phyloP scores from a whole-genome alignment of 2,329 filamentous ascomycete species.

The Aureobasidium sp. region DNA sequence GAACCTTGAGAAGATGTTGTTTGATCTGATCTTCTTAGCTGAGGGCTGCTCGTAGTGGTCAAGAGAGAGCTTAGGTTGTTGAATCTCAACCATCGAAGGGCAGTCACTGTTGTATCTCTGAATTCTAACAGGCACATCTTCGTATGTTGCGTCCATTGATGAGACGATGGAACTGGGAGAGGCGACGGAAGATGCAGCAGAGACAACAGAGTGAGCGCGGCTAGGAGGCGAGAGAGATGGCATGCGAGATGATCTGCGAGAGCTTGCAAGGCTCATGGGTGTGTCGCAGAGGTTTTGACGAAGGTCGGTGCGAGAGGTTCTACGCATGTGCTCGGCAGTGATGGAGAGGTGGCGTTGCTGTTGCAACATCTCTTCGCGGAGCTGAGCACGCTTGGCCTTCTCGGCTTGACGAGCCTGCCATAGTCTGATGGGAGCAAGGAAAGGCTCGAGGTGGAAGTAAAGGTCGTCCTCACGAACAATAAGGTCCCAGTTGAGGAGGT shows the following conservation, averaged over 20 bases:
- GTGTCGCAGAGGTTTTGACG: slow-evolving; percentile 32
- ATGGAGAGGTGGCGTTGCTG: slow-evolving; percentile 30
- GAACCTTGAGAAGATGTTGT: slow-evolving; percentile 33
- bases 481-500: slow-evolving; percentile 90
- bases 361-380: slow-evolving; percentile 35
- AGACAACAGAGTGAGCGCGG: slow-evolving; percentile 32
- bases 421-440: slow-evolving; percentile 75
- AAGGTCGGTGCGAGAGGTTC: slow-evolving; percentile 26
- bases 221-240: slow-evolving; percentile 42
- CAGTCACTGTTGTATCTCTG: slow-evolving; percentile 38
- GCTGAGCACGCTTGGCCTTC: slow-evolving; percentile 41
- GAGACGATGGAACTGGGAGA: slow-evolving; percentile 30
- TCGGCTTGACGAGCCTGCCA: slow-evolving; percentile 49
- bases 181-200: slow-evolving; percentile 30
- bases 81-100: slow-evolving; percentile 39
- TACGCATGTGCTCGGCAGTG: slow-evolving; percentile 32
- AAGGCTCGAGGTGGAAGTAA: slow-evolving; percentile 77
- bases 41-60: slow-evolving; percentile 27
- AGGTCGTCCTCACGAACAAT: slow-evolving; percentile 79
- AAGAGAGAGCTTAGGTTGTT: slow-evolving; percentile 21
- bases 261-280: slow-evolving; percentile 24
- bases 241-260: slow-evolving; percentile 33
- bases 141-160: slow-evolving; percentile 22
- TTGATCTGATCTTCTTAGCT: slow-evolving; percentile 31
- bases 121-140: slow-evolving; percentile 26